Evolutionary conservation across 805 yeast genomes (phyloP), one percentile per base, ranked within the genome.

Genomic region (Groenewaldozyma tartarivorans): DNA sequence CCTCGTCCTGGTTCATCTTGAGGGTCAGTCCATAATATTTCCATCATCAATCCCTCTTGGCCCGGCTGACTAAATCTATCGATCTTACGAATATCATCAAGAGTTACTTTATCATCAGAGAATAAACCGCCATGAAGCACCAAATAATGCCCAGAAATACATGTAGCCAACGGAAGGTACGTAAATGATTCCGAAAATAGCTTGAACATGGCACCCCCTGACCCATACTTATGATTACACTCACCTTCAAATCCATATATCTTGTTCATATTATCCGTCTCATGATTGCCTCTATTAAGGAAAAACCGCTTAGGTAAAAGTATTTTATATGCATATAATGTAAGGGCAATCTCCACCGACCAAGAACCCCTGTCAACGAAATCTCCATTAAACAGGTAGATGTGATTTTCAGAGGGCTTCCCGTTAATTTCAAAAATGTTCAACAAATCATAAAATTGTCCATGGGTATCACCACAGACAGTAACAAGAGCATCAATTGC

Each of bases 361-460:
- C 98, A 90, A 15, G 95, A 83, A 4, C 98, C 98, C 55, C 98
- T 72, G 60, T 92, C 98, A 3, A 92, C 98, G 63, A 92, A 90
- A 63, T 92, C 98, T 34, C 98, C 98, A 55, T 92, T 92, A 67
- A 92, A 90, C 36, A 92, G 62, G 57, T 84, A 92, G 3, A 77
- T 70, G 57, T 88, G 96, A 2, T 64, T 61, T 2, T 69, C 66
- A 3, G 68, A 56, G 0, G 90, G 94, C 51, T 68, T 62, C 13
- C 97, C 97, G 55, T 77, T 88, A 34, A 58, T 69, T 26, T 71
- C 60, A 61, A 92, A 90, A 40, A 92, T 70, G 56, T 87, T 81
- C 53, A 90, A 62, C 39, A 92, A 78, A 58, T 92, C 98, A 54
- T 74, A 90, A 58, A 82, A 87, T 62, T 92, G 98, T 32, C 98